Evolutionary conservation across 176 grass and related monocot species (phyloP).

Genomic region (Dactylis glomerata): DNA sequence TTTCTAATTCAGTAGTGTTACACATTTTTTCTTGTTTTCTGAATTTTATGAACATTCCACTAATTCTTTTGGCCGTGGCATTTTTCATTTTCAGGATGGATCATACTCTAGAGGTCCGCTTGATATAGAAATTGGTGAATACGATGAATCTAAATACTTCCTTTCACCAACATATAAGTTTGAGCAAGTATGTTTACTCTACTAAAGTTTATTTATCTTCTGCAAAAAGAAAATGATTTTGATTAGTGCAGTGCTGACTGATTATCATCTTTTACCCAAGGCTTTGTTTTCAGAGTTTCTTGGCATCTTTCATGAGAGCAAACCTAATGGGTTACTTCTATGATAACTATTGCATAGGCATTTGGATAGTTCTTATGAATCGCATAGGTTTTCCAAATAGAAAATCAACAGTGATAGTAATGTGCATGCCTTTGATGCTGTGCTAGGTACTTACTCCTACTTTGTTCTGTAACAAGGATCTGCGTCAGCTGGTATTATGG

Average conservation of each 20-base stretch:
- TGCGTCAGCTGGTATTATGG: not conserved
- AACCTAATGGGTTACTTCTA: not conserved
- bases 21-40: constrained; percentile 7
- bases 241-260: not conserved
- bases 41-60: constrained; percentile 3
- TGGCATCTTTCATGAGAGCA: not conserved
- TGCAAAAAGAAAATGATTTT: not conserved
- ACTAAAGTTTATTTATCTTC: constrained; percentile 11
- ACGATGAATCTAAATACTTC: constrained; percentile 87
- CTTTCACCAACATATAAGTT: constrained; percentile 88
- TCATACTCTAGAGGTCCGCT: constrained; percentile 93
- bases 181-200: constrained; percentile 81
- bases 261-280: not conserved
- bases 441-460: not conserved
- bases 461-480: not conserved
- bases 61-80: constrained; percentile 1
- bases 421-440: constrained; percentile 1
- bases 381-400: not conserved
- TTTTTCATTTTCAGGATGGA: constrained; percentile 72
- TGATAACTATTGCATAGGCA: not conserved
- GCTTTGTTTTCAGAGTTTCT: not conserved
- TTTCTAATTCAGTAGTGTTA: not conserved
- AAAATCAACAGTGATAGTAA: not conserved
- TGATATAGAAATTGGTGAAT: constrained; percentile 70
- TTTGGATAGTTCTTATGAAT: constrained; percentile 5